Evolutionary conservation across 1,284 basidiomycete genomes (phyloP).

Genomic region (Pascua sp.): DNA sequence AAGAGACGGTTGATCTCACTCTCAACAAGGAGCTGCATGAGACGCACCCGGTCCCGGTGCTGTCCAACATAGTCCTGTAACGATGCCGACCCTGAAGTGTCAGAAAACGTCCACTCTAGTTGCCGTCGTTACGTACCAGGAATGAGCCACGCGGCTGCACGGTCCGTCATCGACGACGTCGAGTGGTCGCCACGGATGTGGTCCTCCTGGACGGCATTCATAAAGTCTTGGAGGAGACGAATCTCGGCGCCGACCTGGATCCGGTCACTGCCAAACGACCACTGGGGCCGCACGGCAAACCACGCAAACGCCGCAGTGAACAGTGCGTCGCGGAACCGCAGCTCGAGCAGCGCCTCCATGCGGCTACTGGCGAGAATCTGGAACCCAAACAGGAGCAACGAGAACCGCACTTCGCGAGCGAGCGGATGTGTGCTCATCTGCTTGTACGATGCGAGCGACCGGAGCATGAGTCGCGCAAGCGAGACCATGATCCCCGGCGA

Average conservation of each 20-base stretch:
- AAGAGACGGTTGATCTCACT: slow-evolving; percentile 81
- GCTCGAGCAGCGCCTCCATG: slow-evolving; percentile 80
- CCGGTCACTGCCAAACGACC: slow-evolving; percentile 90
- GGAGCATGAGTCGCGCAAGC: slow-evolving; percentile 76
- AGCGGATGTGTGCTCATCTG: slow-evolving; percentile 84
- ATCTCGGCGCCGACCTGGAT: slow-evolving; percentile 86
- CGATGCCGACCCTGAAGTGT: slow-evolving; percentile 28
- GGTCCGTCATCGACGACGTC: slow-evolving; percentile 66
- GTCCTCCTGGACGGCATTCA: slow-evolving; percentile 72
- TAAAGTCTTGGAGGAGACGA: slow-evolving; percentile 78
- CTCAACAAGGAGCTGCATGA: slow-evolving; percentile 78
- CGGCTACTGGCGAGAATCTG: slow-evolving; percentile 84
- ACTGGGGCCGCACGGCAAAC: slow-evolving; percentile 90
- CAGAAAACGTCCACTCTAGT: not conserved
- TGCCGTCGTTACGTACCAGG: slow-evolving; percentile 22
- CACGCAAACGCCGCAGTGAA: slow-evolving; percentile 81
- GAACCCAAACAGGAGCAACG: slow-evolving; percentile 87
- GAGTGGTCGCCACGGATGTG: slow-evolving; percentile 61
- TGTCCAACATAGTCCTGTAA: slow-evolving; percentile 58
- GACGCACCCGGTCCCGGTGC: slow-evolving; percentile 64
- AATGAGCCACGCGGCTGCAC: slow-evolving; percentile 50
- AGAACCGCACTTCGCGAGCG: slow-evolving; percentile 82
- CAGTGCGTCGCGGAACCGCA: slow-evolving; percentile 68
- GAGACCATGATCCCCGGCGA: slow-evolving; percentile 79
- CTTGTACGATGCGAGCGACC: slow-evolving; percentile 65